phyloP scores from a whole-genome alignment of 1,284 basidiomycete genomes.

The Trichosporon sp. region DNA sequence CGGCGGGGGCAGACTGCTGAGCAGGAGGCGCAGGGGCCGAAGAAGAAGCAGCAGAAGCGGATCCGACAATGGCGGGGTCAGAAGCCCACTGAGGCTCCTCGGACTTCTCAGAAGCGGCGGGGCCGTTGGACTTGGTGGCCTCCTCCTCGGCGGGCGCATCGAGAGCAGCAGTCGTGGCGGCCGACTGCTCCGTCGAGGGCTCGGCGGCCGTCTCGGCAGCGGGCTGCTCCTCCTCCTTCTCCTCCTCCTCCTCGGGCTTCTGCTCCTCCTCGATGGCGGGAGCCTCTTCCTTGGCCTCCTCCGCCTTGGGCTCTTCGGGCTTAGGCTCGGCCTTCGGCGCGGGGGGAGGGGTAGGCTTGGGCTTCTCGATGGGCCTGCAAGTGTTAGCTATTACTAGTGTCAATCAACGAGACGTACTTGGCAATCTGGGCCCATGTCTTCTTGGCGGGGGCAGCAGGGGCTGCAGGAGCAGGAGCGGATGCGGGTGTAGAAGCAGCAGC shows the following conservation, averaged over 20 bases:
- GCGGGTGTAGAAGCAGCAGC: constrained; percentile 3
- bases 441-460: constrained; percentile 37
- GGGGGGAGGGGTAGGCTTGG: constrained; percentile 56
- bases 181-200: constrained; percentile 11
- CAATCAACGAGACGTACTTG: constrained; percentile 32
- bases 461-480: constrained; percentile 11
- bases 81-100: constrained; percentile 24
- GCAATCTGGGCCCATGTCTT: constrained; percentile 51
- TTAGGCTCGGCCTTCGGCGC: constrained; percentile 50
- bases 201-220: constrained; percentile 8
- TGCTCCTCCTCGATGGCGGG: constrained; percentile 15
- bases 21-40: constrained; percentile 16
- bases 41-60: constrained; percentile 25
- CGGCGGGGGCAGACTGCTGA: constrained; percentile 24
- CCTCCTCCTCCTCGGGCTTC: constrained; percentile 12
- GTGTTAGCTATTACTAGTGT: neutral
- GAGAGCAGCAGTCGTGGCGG: constrained; percentile 8
- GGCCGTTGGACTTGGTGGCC: neutral
- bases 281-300: constrained; percentile 13
- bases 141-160: constrained; percentile 53
- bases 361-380: constrained; percentile 44
- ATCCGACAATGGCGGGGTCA: constrained; percentile 43
- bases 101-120: constrained; percentile 11
- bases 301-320: constrained; percentile 27
- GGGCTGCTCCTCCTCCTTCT: constrained; percentile 13